Evolutionary conservation across 2,329 filamentous ascomycete genomes (phyloP).

Genomic region (Paraphoma chrysanthemicola): DNA sequence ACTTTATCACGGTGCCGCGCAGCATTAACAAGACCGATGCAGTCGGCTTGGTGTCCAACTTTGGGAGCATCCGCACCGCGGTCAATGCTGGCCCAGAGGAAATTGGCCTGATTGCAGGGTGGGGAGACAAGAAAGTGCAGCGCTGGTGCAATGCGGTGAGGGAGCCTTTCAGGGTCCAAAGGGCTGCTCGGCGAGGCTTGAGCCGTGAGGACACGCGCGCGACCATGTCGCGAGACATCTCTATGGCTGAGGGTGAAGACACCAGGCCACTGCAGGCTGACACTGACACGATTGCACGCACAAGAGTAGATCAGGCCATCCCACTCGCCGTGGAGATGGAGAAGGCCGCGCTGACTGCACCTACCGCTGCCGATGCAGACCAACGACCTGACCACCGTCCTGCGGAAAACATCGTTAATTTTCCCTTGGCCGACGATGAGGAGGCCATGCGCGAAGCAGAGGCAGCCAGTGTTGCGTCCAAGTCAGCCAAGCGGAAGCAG

Average conservation of each 20-base stretch:
- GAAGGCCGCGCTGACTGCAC: conserved; percentile 22
- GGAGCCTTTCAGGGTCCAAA: conserved; percentile 82
- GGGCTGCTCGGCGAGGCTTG: conserved; percentile 66
- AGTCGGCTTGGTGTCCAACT: conserved; percentile 86
- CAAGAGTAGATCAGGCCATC: conserved; percentile 38
- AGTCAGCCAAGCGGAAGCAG: conserved; percentile 44
- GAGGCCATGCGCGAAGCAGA: conserved; percentile 53
- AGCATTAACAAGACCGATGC: conserved; percentile 96
- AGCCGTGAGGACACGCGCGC: conserved; percentile 39
- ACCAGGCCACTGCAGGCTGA: no score
- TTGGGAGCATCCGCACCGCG: conserved; percentile 85
- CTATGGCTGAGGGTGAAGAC: conserved; percentile 32
- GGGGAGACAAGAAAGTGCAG: conserved; percentile 94
- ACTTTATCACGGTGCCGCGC: conserved; percentile 89
- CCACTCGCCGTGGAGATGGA: conserved; percentile 36
- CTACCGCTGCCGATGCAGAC: conserved; percentile 43
- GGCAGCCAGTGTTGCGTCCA: conserved; percentile 7
- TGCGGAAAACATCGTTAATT: conserved; percentile 35
- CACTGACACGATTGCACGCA: conserved; percentile 27
- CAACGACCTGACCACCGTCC: conserved; percentile 42
- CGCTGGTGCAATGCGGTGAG: conserved; percentile 82
- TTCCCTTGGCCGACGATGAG: conserved; percentile 49
- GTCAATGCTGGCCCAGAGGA: conserved; percentile 89
- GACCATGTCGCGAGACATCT: conserved; percentile 33
- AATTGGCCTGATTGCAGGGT: conserved; percentile 82